Percentiles rank a stretch among this genome's conserved stretches.
Conservation (phyloP, 306 rosid genomes). For the Inga laurina region DNA sequence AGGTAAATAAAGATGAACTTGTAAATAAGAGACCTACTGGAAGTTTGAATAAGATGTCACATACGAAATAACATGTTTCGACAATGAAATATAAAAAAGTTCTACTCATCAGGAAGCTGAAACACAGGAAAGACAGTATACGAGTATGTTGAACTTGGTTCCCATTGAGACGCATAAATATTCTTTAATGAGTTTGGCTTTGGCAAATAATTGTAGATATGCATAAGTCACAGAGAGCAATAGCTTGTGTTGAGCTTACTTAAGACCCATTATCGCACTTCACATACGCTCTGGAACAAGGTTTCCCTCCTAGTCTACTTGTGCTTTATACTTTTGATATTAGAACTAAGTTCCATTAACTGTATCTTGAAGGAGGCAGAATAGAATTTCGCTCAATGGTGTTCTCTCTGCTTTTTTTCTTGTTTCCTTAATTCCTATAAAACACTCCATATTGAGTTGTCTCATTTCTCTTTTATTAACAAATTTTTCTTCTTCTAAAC, state of each 20-base stretch:
- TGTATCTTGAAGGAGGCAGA: slow-evolving; percentile 11
- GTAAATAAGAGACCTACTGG: neutral
- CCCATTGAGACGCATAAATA: neutral
- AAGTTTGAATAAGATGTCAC: neutral
- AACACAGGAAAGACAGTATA: neutral
- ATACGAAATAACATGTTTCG: neutral
- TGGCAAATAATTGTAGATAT: neutral
- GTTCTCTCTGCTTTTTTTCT: neutral
- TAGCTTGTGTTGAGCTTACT: neutral
- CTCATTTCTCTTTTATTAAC: neutral
- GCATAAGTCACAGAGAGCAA: neutral
- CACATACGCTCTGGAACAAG: neutral
- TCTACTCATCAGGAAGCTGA: slow-evolving; percentile 9
- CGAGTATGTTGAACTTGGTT: neutral
- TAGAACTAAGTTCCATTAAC: neutral
- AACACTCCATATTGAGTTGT: neutral
- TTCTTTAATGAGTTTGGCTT: neutral
- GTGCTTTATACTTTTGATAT: neutral
- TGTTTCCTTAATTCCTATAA: neutral
- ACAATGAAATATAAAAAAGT: neutral
- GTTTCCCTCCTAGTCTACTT: neutral
- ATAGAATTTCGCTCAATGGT: neutral
- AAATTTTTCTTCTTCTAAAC: neutral
- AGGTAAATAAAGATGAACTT: neutral
- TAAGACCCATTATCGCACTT: neutral